Conservation (phyloP, 2,329 filamentous ascomycete genomes). For the Ceratocystis cacaofunesta region DNA sequence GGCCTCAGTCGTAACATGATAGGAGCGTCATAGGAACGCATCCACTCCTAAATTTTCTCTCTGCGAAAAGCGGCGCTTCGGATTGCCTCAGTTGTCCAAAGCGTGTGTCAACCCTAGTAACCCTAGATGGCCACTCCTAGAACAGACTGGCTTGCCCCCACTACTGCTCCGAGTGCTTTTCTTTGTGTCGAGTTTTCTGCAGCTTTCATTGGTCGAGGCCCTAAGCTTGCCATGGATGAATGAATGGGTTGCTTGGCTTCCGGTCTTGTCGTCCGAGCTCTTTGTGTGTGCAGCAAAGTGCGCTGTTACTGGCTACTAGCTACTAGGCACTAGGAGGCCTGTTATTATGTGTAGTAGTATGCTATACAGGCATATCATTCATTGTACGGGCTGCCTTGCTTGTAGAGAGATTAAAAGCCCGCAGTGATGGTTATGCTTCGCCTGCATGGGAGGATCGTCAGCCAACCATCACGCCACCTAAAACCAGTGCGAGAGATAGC, state of each 20-base stretch:
- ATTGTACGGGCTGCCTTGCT: not conserved
- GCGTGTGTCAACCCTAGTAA: not conserved
- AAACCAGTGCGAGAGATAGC: slow-evolving; percentile 9
- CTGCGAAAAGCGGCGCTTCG: not conserved
- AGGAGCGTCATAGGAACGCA: not conserved
- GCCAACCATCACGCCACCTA: slow-evolving; percentile 20
- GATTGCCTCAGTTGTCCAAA: not conserved
- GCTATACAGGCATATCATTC: too few relatives aligned
- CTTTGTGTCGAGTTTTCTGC: not conserved
- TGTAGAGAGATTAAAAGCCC: not conserved
- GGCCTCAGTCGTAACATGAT: not conserved
- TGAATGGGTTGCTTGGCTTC: not conserved
- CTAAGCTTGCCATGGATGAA: not conserved
- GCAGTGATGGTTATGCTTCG: not conserved
- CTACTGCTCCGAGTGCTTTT: not conserved
- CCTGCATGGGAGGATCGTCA: slow-evolving; percentile 9
- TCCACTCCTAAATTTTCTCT: not conserved
- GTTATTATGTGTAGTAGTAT: not conserved
- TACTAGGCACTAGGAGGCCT: not conserved
- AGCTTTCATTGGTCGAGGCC: not conserved
- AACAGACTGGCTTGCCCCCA: not conserved
- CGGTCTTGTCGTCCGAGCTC: not conserved
- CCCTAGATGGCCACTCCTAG: not conserved
- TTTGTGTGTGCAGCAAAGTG: not conserved
- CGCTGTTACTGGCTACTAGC: not conserved